phyloP scores from a whole-genome alignment of 1,284 basidiomycete genomes.

The Athelia psychrophila region DNA sequence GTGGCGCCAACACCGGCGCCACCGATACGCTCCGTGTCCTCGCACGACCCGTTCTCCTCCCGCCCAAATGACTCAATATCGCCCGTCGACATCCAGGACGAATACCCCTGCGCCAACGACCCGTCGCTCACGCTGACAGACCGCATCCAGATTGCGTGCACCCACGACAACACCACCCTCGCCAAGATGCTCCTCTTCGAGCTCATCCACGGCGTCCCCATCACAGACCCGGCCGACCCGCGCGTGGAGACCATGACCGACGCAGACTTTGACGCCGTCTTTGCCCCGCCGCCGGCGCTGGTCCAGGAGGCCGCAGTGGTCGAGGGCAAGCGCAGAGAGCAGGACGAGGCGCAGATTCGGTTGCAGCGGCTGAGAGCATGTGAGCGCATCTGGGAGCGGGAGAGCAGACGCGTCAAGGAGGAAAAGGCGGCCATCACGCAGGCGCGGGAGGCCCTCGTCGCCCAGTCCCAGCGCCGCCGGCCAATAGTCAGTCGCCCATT shows the following conservation, averaged over 20 bases:
- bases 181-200: conserved; percentile 60
- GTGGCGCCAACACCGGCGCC: not conserved
- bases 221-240: conserved; percentile 55
- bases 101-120: not conserved
- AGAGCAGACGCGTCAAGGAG: conserved; percentile 38
- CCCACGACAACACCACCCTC: conserved; percentile 59
- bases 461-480: too few relatives aligned
- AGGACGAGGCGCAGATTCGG: conserved; percentile 32
- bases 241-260: conserved; percentile 59
- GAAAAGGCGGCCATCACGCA: conserved; percentile 36
- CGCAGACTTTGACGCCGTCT: conserved; percentile 62
- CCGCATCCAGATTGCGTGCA: conserved; percentile 64
- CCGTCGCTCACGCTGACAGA: conserved; percentile 47
- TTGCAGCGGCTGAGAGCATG: conserved; percentile 41
- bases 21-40: not conserved
- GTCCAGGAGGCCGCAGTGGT: conserved; percentile 42
- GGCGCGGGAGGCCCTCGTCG: conserved; percentile 34
- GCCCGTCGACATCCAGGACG: conserved; percentile 11
- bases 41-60: not conserved
- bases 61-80: conserved; percentile 14
- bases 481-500: too few relatives aligned
- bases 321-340: conserved; percentile 36
- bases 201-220: conserved; percentile 53
- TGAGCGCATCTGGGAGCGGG: conserved; percentile 51
- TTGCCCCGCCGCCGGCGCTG: conserved; percentile 53